These are phyloP conservation scores for Oxytropis ochrocephala DNA, from an alignment of 306 rosid genomes.

Conservation along the genomic window DNA sequence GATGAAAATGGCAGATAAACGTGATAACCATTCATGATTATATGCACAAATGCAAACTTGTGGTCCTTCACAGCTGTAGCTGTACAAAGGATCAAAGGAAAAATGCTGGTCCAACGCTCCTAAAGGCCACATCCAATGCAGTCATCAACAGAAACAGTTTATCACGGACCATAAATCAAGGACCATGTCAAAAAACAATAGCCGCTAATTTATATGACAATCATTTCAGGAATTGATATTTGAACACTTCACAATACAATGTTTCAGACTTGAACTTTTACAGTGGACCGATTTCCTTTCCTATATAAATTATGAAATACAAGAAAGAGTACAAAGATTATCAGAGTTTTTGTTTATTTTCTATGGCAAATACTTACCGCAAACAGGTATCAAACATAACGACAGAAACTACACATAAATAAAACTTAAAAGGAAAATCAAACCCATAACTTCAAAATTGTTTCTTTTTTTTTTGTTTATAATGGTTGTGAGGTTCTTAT, in stretches of 20 bases:
- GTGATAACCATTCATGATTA: neutral
- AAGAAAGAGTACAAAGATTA: slow-evolving; percentile 37
- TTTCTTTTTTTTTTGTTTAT: slow-evolving; percentile 41
- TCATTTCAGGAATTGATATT: slow-evolving; percentile 39
- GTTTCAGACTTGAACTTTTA: slow-evolving; percentile 54
- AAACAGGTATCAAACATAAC: slow-evolving; percentile 55
- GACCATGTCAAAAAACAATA: slow-evolving; percentile 12
- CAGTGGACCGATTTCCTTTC: slow-evolving; percentile 79
- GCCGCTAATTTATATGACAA: slow-evolving; percentile 37
- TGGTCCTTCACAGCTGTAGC: slow-evolving; percentile 25
- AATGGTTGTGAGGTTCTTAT: slow-evolving; percentile 66
- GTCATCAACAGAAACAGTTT: neutral
- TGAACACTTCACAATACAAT: slow-evolving; percentile 72
- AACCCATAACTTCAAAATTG: slow-evolving; percentile 77
- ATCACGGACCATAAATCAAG: slow-evolving; percentile 18
- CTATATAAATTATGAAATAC: slow-evolving; percentile 65
- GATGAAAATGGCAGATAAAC: slow-evolving; percentile 1
- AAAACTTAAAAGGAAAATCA: slow-evolving; percentile 40
- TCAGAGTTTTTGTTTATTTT: slow-evolving; percentile 61
- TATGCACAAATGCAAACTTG: neutral
- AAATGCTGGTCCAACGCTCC: neutral
- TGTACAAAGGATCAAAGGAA: neutral
- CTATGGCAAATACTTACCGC: slow-evolving; percentile 79
- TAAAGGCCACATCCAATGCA: slow-evolving; percentile 9
- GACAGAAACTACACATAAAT: slow-evolving; percentile 36